Evolutionary conservation across 495 filamentous ascomycete species (phyloP).

Genomic region (Penicillium waksmanii): DNA sequence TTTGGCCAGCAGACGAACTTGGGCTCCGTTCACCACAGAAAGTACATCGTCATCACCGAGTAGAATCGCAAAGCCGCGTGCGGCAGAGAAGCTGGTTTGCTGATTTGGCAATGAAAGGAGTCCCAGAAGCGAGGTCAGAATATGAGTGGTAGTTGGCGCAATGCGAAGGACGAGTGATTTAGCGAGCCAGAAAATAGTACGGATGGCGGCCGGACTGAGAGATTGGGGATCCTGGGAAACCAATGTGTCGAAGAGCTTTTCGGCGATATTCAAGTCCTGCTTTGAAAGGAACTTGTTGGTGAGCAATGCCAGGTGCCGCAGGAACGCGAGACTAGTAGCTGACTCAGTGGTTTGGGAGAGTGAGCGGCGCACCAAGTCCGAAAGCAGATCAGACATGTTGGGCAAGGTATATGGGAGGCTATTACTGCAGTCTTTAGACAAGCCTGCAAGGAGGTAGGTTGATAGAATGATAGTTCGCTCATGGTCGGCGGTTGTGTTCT

Average conservation of each 20-base stretch:
- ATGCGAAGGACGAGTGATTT: slow-evolving; percentile 58
- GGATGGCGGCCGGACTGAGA: slow-evolving; percentile 35
- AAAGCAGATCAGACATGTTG: slow-evolving; percentile 41
- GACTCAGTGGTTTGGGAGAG: slow-evolving; percentile 35
- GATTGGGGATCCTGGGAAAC: slow-evolving; percentile 30
- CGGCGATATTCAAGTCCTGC: slow-evolving; percentile 40
- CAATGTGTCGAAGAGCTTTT: slow-evolving; percentile 38
- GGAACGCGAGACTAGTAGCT: slow-evolving; percentile 52
- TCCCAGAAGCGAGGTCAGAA: slow-evolving; percentile 54
- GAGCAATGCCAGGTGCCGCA: slow-evolving; percentile 65
- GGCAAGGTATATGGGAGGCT: slow-evolving; percentile 38
- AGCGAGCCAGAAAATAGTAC: slow-evolving; percentile 57
- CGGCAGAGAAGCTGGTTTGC: slow-evolving; percentile 49
- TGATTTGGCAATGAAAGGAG: slow-evolving; percentile 55
- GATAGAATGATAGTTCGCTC: slow-evolving; percentile 61
- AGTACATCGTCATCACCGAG: slow-evolving; percentile 68
- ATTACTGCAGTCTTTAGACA: slow-evolving; percentile 44
- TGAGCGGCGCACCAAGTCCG: slow-evolving; percentile 45
- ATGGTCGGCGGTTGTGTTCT: slow-evolving; percentile 37
- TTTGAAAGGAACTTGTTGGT: slow-evolving; percentile 68
- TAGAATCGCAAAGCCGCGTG: slow-evolving; percentile 63
- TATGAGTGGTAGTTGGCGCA: slow-evolving; percentile 47
- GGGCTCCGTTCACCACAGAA: slow-evolving; percentile 64
- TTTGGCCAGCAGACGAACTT: slow-evolving; percentile 64
- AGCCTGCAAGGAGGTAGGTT: slow-evolving; percentile 62